phyloP scores from a whole-genome alignment of 192 early-diverging fungal genomes.

The Chytriomyces sp. region DNA sequence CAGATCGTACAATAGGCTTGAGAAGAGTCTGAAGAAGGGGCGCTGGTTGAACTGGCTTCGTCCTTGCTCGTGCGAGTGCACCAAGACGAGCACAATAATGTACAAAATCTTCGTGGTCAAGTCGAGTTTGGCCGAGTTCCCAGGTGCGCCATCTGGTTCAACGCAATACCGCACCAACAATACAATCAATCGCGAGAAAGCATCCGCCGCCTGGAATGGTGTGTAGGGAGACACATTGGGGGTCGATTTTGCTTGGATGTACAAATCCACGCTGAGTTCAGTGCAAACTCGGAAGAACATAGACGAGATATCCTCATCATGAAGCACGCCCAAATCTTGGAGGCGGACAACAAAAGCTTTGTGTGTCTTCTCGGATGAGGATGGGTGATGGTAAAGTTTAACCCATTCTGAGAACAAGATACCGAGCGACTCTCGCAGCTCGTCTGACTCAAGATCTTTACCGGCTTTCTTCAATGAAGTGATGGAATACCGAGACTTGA shows the following conservation, averaged over 20 bases:
- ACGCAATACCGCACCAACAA: constrained; percentile 75
- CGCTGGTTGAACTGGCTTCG: constrained; percentile 83
- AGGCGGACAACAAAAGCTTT: constrained; percentile 72
- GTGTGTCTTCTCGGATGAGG: constrained; percentile 71
- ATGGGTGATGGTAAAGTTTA: constrained; percentile 66
- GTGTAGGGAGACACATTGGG: constrained; percentile 42
- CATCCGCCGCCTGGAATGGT: constrained; percentile 87
- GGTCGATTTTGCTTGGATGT: constrained; percentile 48
- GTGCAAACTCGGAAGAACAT: constrained; percentile 91
- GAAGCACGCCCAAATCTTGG: constrained; percentile 73
- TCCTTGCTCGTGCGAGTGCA: constrained; percentile 80
- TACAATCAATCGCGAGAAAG: constrained; percentile 87
- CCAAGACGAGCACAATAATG: constrained; percentile 82
- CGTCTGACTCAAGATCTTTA: constrained; percentile 51
- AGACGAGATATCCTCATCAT: constrained; percentile 74
- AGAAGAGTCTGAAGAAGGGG: constrained; percentile 88
- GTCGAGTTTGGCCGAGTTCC: constrained; percentile 59
- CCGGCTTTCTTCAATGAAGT: constrained; percentile 5
- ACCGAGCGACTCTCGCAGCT: constrained; percentile 62
- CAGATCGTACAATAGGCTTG: constrained; percentile 80
- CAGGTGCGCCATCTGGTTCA: constrained; percentile 54
- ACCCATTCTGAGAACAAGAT: constrained; percentile 83
- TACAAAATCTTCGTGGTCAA: constrained; percentile 82
- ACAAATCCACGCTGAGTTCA: constrained; percentile 79
- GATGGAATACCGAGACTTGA: constrained; percentile 39